These are phyloP conservation scores for Coemansia sp. DNA, from an alignment of 371 early-diverging fungal genomes.

Conservation along the genomic window DNA sequence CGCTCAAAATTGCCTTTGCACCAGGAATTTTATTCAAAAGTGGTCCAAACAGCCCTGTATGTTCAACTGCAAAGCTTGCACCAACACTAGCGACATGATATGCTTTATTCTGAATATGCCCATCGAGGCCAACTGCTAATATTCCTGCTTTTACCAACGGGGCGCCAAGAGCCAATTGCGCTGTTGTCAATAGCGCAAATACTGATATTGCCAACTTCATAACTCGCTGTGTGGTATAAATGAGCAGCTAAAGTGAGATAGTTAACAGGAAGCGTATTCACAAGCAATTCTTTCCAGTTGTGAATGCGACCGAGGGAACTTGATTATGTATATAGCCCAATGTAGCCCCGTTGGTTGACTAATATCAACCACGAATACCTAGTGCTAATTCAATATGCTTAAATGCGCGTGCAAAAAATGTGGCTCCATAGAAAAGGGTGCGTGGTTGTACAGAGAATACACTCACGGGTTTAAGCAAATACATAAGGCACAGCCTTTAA, in stretches of 20 bases:
- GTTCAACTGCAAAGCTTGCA: conserved; percentile 41
- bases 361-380: neutral
- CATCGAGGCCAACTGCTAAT: conserved; percentile 24
- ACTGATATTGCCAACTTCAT: conserved; percentile 16
- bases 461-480: neutral
- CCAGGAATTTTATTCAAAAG: conserved; percentile 35
- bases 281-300: neutral
- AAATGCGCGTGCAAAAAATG: neutral
- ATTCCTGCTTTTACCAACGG: conserved; percentile 40
- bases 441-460: neutral
- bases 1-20: conserved; percentile 24
- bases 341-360: neutral
- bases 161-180: conserved; percentile 17
- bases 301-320: neutral
- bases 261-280: neutral
- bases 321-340: neutral
- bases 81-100: conserved; percentile 42
- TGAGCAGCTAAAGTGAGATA: neutral
- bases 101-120: conserved; percentile 19
- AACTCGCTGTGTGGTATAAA: neutral
- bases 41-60: conserved; percentile 36
- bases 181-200: neutral
- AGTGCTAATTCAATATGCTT: neutral
- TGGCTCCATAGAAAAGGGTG: neutral
- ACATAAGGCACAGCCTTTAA: neutral